phyloP scores from a whole-genome alignment of 2,329 filamentous ascomycete genomes.

The Fusarium denticulatum region DNA sequence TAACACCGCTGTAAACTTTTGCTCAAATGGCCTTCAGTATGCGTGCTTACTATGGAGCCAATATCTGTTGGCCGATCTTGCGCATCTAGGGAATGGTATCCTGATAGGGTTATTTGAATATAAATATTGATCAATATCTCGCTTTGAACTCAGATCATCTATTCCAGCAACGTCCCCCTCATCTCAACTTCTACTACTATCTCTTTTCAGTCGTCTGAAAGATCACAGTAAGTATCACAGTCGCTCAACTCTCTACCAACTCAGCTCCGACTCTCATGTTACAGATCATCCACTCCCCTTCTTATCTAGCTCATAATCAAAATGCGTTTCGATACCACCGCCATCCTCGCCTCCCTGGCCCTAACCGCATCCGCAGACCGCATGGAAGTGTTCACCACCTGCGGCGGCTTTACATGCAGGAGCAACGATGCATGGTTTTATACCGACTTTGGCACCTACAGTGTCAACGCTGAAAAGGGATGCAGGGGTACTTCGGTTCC shows the following conservation, averaged over 20 bases:
- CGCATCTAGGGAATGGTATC: accelerated
- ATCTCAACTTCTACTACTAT: neutral
- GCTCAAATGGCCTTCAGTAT: no score
- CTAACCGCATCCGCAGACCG: neutral
- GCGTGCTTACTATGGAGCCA: neutral
- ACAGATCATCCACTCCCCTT: no score
- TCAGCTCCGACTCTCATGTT: neutral
- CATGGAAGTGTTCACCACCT: neutral
- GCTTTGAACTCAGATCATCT: accelerated
- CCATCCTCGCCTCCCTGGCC: neutral
- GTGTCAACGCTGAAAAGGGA: neutral
- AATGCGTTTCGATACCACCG: neutral
- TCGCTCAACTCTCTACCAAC: no score
- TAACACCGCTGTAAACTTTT: neutral
- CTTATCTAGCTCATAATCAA: neutral
- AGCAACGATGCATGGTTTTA: neutral
- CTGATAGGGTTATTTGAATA: accelerated
- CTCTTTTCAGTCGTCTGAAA: accelerated
- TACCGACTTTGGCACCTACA: neutral
- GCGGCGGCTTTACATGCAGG: accelerated
- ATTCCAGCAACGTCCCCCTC: neutral
- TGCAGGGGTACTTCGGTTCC: neutral
- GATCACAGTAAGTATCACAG: neutral
- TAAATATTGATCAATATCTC: neutral
- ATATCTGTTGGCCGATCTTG: neutral